Evolutionary conservation across 169 alveolate genomes (phyloP), one percentile per base, ranked within the genome.

Genomic region (Toxoplasma gondii): DNA sequence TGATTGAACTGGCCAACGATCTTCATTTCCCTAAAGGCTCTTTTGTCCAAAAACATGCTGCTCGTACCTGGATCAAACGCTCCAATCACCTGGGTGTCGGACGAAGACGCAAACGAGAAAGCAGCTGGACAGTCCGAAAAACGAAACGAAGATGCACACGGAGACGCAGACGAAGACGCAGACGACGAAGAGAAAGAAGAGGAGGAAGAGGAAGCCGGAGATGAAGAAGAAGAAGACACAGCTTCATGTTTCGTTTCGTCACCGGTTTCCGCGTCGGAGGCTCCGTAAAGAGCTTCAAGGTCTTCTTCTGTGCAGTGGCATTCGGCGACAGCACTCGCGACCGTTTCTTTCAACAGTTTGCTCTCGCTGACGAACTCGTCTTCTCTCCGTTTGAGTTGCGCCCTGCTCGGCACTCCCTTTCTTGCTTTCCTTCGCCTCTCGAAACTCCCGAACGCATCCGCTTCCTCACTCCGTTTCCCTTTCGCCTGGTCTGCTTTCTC

Each of bases 1-100:
- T 97, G 97, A 93, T 99, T 99, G 95, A 99, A 99, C 96, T 99
- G 98, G 0, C 98, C 98, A 54, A 97, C 95, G n/a, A 97, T 94
- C 70, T 94, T 93, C 95, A 97, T 96, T 39, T 97, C 96, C 34
- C 92, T 92, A 93, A 99, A 99, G 24, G 98, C 97, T 43, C 95
- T 95, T 86, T 98, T 98, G 94, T 97, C 97, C 94, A 98, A 70
- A 17, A 81, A 70, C 24, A 91, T 64, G 58, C 41, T 36, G 45
- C 58, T 43, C 12, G 91, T 96, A 34, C 90, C 91, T 31, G 67
- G 74, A 27, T 64, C 74, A 31, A 64, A 64, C n/a, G 74, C 74
- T 7, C 74, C 74, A 27, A 64, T 16, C 34, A 64, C 74, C 5
- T 31, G 74, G 31, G 74, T 27, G n/a, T 64, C 74, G 4, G 74